Base-by-base conservation (phyloP, 2,329 filamentous ascomycete genomes). In the Penicillium glabrum region DNA sequence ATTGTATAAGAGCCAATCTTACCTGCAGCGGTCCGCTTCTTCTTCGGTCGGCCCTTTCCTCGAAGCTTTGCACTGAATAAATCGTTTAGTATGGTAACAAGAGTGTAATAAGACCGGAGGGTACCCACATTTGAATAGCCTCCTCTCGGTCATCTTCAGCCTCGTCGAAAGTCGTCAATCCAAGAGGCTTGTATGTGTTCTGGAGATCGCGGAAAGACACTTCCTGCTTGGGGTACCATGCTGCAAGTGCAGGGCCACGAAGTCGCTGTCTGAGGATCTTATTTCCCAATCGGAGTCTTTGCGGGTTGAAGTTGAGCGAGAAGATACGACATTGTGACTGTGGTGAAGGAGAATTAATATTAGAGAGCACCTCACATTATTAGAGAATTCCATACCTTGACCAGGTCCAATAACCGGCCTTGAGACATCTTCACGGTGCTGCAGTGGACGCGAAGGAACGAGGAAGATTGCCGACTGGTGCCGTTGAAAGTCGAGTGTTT, bases 241-340 rank as follows among this genome's bases (percentile, higher is more conserved):
- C 83, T 39, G 88, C 89, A 62, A 97, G 78, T 0, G 89, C 79
- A 29, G 92, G 90, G n/a, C 95, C 95, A 70, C 85, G 86, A 61
- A 98, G 81, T 70, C 93, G 87, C 75, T 97, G 90, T 70, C 93
- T 90, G 58, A 99, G 82, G 73, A 99, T 82, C 77, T 95, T 96
- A 80, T 95, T 97, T 70, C 95, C 95, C 66, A 91, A 86, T 60
- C 95, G 90, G 60, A 89, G 75, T 65, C 87, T 81, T 54, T 91
- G 83, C 26, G 95, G 95, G 77, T 99, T 99, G 82, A 87, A 98
- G 52, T 88, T 93, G 50, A 89, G 90, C 69, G 88, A 88, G 82
- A 98, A 99, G 79, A 98, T 86, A 74, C 88, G 86, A 83, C 91
- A 96, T 88, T 93, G 92, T 71, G 85, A 84, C 93, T 97, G 67